Evolutionary conservation across 2,329 filamentous ascomycete genomes (phyloP).

Genomic region (Huntiella bhutanensis): DNA sequence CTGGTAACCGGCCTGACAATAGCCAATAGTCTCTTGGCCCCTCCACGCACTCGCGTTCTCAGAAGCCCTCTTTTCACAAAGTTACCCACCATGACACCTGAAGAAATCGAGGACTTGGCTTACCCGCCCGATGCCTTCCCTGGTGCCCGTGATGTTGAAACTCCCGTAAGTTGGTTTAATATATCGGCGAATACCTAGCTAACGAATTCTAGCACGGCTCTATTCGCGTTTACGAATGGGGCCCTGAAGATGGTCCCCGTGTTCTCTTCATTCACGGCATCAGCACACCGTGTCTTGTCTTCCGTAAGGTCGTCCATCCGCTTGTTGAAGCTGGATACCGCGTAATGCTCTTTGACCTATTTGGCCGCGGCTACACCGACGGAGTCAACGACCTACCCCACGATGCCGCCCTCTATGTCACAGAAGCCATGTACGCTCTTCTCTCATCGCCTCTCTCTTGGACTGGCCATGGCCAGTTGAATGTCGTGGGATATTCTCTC

Average conservation of each 20-base stretch:
- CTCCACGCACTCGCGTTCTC: slow-evolving; percentile 22
- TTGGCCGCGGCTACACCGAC: slow-evolving; percentile 49
- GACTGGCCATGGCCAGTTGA: slow-evolving; percentile 40
- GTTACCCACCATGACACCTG: slow-evolving; percentile 19
- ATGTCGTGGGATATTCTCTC: slow-evolving; percentile 61
- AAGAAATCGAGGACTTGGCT: slow-evolving; percentile 21
- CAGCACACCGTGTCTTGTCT: slow-evolving; percentile 59
- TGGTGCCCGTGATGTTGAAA: slow-evolving; percentile 52
- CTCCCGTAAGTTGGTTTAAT: slow-evolving; percentile 27
- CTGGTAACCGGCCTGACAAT: slow-evolving; percentile 12
- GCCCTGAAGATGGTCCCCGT: slow-evolving; percentile 51
- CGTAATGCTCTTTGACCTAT: slow-evolving; percentile 64
- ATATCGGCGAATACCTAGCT: background rate
- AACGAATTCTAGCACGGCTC: slow-evolving; percentile 39
- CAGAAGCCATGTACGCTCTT: slow-evolving; percentile 52
- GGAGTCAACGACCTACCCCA: slow-evolving; percentile 47
- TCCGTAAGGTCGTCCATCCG: slow-evolving; percentile 45
- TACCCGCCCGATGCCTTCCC: slow-evolving; percentile 54
- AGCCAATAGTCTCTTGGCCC: slow-evolving; percentile 21
- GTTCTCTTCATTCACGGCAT: slow-evolving; percentile 70
- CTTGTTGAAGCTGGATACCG: slow-evolving; percentile 53
- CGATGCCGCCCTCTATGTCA: slow-evolving; percentile 52
- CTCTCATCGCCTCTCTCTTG: slow-evolving; percentile 51
- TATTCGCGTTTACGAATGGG: slow-evolving; percentile 68
- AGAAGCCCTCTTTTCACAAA: slow-evolving; percentile 26